These are phyloP conservation scores for Podospora anserina DNA, from an alignment of 495 filamentous ascomycete species.

Conservation along the genomic window DNA sequence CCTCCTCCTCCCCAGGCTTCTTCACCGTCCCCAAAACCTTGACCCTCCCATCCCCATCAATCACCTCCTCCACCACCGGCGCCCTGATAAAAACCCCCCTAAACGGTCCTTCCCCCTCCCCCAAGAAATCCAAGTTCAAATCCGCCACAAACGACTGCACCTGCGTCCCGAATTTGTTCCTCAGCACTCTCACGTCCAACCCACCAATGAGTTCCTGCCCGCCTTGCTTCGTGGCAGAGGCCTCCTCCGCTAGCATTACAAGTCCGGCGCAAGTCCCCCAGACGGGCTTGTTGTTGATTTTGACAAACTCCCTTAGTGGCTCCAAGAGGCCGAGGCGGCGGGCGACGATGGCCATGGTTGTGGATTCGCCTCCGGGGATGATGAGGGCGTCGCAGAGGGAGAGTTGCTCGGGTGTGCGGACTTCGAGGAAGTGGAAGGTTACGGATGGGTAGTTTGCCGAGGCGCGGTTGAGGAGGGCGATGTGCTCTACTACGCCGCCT, in stretches of 20 bases:
- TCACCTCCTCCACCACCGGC: slow-evolving; percentile 82
- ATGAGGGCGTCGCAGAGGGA: slow-evolving; percentile 75
- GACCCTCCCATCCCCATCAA: slow-evolving; percentile 56
- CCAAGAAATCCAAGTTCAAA: slow-evolving; percentile 71
- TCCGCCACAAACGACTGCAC: slow-evolving; percentile 86
- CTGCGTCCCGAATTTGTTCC: slow-evolving; percentile 96
- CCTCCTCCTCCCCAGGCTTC: slow-evolving; percentile 53
- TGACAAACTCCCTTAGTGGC: slow-evolving; percentile 87
- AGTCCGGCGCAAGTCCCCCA: slow-evolving; percentile 98
- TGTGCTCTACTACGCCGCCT: slow-evolving; percentile 88
- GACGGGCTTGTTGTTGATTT: slow-evolving; percentile 78
- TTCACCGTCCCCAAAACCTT: slow-evolving; percentile 57
- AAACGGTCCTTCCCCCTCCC: slow-evolving; percentile 51
- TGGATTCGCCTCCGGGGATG: slow-evolving; percentile 92
- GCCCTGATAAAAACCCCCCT: slow-evolving; percentile 89
- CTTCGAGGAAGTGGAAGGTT: slow-evolving; percentile 63
- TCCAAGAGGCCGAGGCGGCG: slow-evolving; percentile 75
- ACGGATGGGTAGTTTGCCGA: slow-evolving; percentile 22
- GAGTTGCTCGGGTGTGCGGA: slow-evolving; percentile 73
- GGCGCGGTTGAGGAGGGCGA: slow-evolving; percentile 71
- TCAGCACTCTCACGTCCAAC: slow-evolving; percentile 81
- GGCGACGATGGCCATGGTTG: slow-evolving; percentile 87
- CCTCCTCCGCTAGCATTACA: slow-evolving; percentile 84
- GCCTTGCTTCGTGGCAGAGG: slow-evolving; percentile 82
- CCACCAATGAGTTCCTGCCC: slow-evolving; percentile 94